Evolutionary conservation across 495 filamentous ascomycete genomes (phyloP).

Genomic region (Mytilinidion resinicola): DNA sequence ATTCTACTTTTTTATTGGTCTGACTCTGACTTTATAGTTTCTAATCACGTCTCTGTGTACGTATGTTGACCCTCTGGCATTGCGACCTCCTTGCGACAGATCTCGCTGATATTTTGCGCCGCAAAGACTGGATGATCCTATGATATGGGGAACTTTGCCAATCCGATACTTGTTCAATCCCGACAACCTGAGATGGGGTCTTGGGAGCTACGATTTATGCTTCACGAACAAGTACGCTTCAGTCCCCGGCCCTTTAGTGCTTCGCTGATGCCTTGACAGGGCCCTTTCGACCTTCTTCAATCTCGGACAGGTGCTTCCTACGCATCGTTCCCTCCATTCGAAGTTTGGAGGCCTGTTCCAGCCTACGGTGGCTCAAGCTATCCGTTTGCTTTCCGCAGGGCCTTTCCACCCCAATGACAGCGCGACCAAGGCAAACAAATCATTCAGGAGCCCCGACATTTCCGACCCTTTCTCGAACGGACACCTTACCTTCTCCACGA

Average conservation of each 20-base stretch:
- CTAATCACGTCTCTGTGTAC: slow-evolving; percentile 94
- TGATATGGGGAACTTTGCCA: slow-evolving; percentile 86
- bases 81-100: no score
- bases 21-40: slow-evolving; percentile 50
- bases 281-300: slow-evolving; percentile 58
- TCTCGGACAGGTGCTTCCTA: slow-evolving; percentile 82
- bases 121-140: slow-evolving; percentile 80
- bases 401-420: slow-evolving; percentile 45
- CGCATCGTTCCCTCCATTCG: slow-evolving; percentile 73
- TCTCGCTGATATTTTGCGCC: neutral
- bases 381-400: slow-evolving; percentile 69
- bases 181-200: slow-evolving; percentile 71
- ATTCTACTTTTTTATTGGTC: neutral
- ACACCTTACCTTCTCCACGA: slow-evolving; percentile 60
- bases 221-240: slow-evolving; percentile 58
- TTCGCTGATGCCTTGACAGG: neutral
- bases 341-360: slow-evolving; percentile 74
- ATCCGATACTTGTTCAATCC: slow-evolving; percentile 60
- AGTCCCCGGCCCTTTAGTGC: no score
- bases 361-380: slow-evolving; percentile 76
- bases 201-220: slow-evolving; percentile 91
- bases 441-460: slow-evolving; percentile 47
- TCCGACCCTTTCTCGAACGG: slow-evolving; percentile 54
- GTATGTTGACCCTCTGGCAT: slow-evolving; percentile 40
- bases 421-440: slow-evolving; percentile 15